These are phyloP conservation scores for Populus hybrid DNA, from an alignment of 441 rosid genomes.

Conservation along the genomic window DNA sequence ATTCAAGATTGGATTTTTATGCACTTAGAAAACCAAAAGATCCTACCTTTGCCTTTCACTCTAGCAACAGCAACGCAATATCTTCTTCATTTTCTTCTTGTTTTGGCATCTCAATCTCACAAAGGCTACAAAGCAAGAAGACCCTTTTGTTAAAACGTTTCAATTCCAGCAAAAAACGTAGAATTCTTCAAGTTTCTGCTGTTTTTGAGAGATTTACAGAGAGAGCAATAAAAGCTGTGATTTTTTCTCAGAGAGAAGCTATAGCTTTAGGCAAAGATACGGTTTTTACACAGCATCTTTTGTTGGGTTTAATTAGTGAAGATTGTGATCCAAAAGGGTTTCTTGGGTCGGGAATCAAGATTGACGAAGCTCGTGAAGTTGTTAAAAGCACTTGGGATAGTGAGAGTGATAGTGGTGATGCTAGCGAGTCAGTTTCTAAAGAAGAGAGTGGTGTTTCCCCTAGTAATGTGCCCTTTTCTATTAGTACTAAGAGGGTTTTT, in stretches of 20 bases:
- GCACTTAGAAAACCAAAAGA: conserved; percentile 23
- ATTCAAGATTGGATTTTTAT: conserved; percentile 39
- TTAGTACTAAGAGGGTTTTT: conserved; percentile 73
- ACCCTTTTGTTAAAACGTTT: conserved; percentile 18
- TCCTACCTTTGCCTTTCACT: conserved; percentile 24
- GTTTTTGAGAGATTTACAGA: conserved; percentile 89
- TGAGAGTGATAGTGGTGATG: conserved; percentile 22
- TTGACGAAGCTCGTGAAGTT: conserved; percentile 66
- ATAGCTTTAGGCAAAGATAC: conserved; percentile 60
- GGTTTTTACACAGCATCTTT: conserved; percentile 78
- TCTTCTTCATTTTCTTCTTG: conserved; percentile 49
- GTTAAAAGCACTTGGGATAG: conserved; percentile 56
- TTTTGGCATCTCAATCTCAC: conserved; percentile 38
- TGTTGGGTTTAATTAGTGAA: conserved; percentile 66
- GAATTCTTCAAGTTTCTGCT: conserved; percentile 48
- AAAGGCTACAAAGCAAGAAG: conserved; percentile 1
- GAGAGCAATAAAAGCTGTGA: conserved; percentile 69
- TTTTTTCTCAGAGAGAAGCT: conserved; percentile 79
- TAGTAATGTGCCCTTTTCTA: conserved; percentile 69
- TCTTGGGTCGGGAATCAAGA: conserved; percentile 62
- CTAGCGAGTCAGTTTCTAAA: conserved; percentile 24
- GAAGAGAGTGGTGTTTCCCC: conserved; percentile 33
- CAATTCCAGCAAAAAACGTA: conserved; percentile 37
- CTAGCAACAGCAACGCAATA: conserved; percentile 14
- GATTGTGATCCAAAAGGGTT: conserved; percentile 85